These are phyloP conservation scores for Tetrapisispora nanseiensis DNA, from an alignment of 805 yeast genomes.

Conservation along the genomic window DNA sequence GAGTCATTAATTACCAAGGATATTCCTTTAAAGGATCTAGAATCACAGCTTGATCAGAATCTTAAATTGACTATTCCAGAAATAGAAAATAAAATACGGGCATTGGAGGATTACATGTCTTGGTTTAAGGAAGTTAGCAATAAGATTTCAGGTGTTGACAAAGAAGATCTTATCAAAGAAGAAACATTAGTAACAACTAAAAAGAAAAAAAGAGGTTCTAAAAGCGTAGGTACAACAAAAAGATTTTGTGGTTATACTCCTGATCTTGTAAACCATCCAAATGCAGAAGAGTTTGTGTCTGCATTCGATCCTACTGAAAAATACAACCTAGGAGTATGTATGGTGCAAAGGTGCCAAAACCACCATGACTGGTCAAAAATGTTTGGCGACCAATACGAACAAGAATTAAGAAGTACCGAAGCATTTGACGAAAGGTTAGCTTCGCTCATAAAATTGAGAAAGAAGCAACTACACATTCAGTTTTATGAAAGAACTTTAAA, in stretches of 20 bases:
- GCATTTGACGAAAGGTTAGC: slow-evolving; percentile 17
- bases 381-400: slow-evolving; percentile 13
- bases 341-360: slow-evolving; percentile 19
- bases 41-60: slow-evolving; percentile 7
- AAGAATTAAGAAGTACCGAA: slow-evolving; percentile 18
- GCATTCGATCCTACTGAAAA: slow-evolving; percentile 7
- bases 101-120: slow-evolving; percentile 24
- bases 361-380: slow-evolving; percentile 27
- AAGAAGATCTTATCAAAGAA: background rate
- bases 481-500: slow-evolving; percentile 15
- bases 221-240: slow-evolving; percentile 9
- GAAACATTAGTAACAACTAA: slow-evolving; percentile 4
- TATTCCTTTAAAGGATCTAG: slow-evolving; percentile 11
- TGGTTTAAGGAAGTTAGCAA: slow-evolving; percentile 21
- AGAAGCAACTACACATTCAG: slow-evolving; percentile 22
- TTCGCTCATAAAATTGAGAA: slow-evolving; percentile 18
- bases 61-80: slow-evolving; percentile 10
- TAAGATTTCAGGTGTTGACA: slow-evolving; percentile 7
- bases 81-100: slow-evolving; percentile 7
- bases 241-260: slow-evolving; percentile 24
- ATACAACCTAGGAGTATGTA: slow-evolving; percentile 16
- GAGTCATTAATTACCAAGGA: slow-evolving; percentile 13
- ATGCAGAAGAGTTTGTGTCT: slow-evolving; percentile 12
- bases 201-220: slow-evolving; percentile 11
- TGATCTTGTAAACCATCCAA: slow-evolving; percentile 8